Base-by-base conservation (phyloP, 768 basidiomycete species). In the Gautieria morchelliformis region DNA sequence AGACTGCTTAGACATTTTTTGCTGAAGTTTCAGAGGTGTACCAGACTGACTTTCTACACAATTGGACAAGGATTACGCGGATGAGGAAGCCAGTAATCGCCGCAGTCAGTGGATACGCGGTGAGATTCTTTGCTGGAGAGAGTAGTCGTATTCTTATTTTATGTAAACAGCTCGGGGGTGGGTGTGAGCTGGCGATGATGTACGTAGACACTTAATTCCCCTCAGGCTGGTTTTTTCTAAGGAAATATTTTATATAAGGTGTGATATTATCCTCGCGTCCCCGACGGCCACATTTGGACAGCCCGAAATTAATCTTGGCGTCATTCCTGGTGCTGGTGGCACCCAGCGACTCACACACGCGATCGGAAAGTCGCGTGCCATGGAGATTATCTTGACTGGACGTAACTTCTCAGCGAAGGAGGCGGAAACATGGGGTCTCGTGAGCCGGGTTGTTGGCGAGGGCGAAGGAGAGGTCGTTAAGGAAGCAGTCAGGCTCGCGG, bases 161-260 rank as follows among this genome's bases (percentile, higher is more conserved):
- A n/a, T n/a, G n/a, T n/a, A 3, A 22, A 37, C 62, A 97, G 94
- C 87, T 98, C 60, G 95, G 95, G 10, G 95, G 95, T 40, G 95
- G 95, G 39, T 95, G 94, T 65, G 95, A 99, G 70, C 82, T 99
- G 22, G 95, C 95, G 5, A 80, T 98, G 61, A 92, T 92, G 84
- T 90, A 19, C 27, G 56, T n/a, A 35, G 22, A 37, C 35, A 9
- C 10, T 14, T 9, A 14, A 19, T 32, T 20, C 6, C 19, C 30
- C 10, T 9, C n/a, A 14, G 63, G 42, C 9, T 3, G 4, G 27
- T 3, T 27, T 2, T 5, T 37, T 2, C 10, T 37, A 10, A 14
- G 35, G 4, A n/a, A 37, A 37, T 14, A n/a, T 15, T 35, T 95
- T 30, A 22, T 30, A 9, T 53, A 66, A 67, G 69, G 70, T 57